Conservation (phyloP, 2,329 filamentous ascomycete genomes). For the Curvularia sp. region DNA sequence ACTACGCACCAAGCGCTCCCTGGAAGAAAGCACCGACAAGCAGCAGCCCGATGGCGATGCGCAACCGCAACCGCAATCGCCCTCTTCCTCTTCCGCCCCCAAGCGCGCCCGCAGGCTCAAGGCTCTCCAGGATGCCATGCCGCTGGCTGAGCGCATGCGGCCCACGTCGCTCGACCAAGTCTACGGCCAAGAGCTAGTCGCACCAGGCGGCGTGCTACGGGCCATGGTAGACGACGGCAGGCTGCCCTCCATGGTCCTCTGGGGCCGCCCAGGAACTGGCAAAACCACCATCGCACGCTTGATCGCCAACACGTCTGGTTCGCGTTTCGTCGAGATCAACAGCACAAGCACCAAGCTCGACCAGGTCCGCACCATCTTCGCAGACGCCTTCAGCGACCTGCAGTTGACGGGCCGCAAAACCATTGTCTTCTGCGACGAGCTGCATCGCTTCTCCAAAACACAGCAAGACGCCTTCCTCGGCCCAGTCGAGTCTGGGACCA, state of each 20-base stretch:
- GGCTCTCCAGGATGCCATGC: constrained; percentile 73
- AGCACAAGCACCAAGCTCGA: constrained; percentile 86
- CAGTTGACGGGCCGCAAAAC: constrained; percentile 85
- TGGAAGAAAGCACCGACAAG: constrained; percentile 30
- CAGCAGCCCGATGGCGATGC: constrained; percentile 27
- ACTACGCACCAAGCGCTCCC: constrained; percentile 34
- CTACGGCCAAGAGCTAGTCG: constrained; percentile 90
- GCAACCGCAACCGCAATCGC: constrained; percentile 7
- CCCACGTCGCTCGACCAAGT: constrained; percentile 84
- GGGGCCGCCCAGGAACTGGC: constrained; percentile 77
- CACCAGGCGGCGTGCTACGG: constrained; percentile 80
- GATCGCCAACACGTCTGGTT: constrained; percentile 81
- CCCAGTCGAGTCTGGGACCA: constrained; percentile 87
- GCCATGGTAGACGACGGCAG: constrained; percentile 84
- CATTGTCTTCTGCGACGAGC: constrained; percentile 97
- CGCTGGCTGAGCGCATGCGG: constrained; percentile 92
- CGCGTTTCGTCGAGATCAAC: constrained; percentile 88
- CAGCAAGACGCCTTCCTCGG: constrained; percentile 96
- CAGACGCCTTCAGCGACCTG: constrained; percentile 81
- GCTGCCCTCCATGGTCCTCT: constrained; percentile 94
- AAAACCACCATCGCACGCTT: constrained; percentile 93
- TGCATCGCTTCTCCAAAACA: constrained; percentile 87
- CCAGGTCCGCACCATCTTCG: constrained; percentile 92
- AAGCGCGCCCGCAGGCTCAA: constrained; percentile 66
- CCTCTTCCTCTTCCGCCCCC: constrained; percentile 50